These are phyloP conservation scores for Vicia sativa DNA, from an alignment of 306 rosid genomes.

Conservation along the genomic window DNA sequence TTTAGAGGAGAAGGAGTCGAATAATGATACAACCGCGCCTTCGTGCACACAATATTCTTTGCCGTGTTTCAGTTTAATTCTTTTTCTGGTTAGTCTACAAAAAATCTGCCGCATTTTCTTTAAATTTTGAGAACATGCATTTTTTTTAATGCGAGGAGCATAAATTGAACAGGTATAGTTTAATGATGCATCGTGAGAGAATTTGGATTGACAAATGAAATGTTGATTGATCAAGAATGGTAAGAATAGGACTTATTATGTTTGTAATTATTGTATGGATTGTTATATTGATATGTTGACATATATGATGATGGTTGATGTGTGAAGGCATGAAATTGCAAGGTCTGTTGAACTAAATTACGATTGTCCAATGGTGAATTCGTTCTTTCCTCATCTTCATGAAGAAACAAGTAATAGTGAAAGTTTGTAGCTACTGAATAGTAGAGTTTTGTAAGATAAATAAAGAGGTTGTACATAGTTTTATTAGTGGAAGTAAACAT, in stretches of 20 bases:
- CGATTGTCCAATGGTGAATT: constrained; percentile 79
- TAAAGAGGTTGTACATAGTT: neutral
- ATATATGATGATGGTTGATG: neutral
- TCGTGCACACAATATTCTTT: too few species aligned
- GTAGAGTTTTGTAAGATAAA: neutral
- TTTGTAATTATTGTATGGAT: neutral
- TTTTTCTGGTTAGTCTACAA: too few species aligned
- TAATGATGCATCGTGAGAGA: constrained; percentile 59
- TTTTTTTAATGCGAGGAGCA: neutral
- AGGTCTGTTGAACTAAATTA: constrained; percentile 83
- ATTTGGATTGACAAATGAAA: constrained; percentile 82
- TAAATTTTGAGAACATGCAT: too few species aligned
- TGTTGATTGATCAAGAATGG: too few species aligned
- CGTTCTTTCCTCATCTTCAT: constrained; percentile 74
- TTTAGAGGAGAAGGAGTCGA: too few species aligned
- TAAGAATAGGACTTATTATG: constrained; percentile 33
- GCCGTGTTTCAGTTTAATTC: too few species aligned
- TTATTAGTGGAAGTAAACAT: neutral
- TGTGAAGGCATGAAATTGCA: constrained; percentile 74
- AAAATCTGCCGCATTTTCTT: too few species aligned
- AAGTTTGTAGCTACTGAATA: neutral
- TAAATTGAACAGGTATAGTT: constrained; percentile 52
- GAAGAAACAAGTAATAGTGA: constrained; percentile 26
- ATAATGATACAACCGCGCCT: too few species aligned
- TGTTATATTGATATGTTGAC: neutral